Evolutionary conservation across 768 basidiomycete genomes (phyloP), one percentile per base, ranked within the genome.

Genomic region (Phylloporus sp.): DNA sequence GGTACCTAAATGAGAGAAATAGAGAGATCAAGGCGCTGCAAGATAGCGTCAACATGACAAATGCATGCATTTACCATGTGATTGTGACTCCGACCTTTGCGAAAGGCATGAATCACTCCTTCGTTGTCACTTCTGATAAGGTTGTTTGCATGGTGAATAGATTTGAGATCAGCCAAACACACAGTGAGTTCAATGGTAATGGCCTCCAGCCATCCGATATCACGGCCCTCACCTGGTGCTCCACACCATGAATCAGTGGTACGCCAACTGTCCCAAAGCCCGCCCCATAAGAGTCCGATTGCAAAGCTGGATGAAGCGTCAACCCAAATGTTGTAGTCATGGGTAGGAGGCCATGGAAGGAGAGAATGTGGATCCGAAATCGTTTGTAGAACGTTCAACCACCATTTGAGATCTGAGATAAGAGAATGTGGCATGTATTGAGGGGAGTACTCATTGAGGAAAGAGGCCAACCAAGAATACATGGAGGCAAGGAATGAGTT

Each of bases 61-160:
- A 49, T 49, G 16, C 39, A 49, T 12, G 28, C 28, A 15, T 49
- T 49, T 11, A 49, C 48, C 39, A 49, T 41, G 47, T 41, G 39
- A n/a, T 49, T 31, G 28, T 29, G 29, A 22, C 47, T 57, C 9
- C 47, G 5, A 3, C 27, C 47, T 29, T 47, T 47, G 1, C 13
- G 4, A 8, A 47, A 39, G 16, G 47, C 36, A 0, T 47, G 47
- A 10, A 39, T 47, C 0, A 20, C 27, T 1, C 47, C 47, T 18
- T 38, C 22, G 18, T 36, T 36, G 7, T 36, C 18, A 3, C 35
- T 20, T 7, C 35, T n/a, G 12, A 36, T 36, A 10, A 36, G 35
- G 18, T 7, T 36, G n/a, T 36, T 15, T 2, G 15, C 2, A 16
- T 16, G 5, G 5, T 16, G 2, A 15, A 20, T 36, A 7, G 1